Conservation (phyloP, 805 yeast species). For the Pichia heedii region DNA sequence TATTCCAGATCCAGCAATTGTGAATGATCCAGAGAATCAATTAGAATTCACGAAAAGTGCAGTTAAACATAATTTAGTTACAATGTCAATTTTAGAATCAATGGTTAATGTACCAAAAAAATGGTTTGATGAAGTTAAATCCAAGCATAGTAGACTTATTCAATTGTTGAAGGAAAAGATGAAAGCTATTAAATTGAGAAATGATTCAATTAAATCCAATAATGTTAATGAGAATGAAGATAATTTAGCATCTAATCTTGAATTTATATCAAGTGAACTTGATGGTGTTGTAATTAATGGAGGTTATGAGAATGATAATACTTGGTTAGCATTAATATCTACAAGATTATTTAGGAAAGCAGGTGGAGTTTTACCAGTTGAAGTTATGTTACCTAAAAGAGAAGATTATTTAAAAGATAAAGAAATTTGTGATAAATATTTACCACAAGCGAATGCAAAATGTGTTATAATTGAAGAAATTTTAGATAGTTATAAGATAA, state of each 20-base stretch:
- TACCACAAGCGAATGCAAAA: conserved; percentile 44
- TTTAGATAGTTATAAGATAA: conserved; percentile 18
- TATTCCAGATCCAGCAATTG: not conserved
- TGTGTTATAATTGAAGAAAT: conserved; percentile 49
- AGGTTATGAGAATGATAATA: conserved; percentile 41
- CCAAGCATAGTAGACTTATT: conserved; percentile 3
- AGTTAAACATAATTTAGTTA: not conserved
- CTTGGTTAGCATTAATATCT: conserved; percentile 51
- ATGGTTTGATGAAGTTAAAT: conserved; percentile 5
- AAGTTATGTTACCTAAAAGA: conserved; percentile 34
- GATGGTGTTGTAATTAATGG: conserved; percentile 61
- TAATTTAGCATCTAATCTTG: not conserved
- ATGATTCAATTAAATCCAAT: not conserved
- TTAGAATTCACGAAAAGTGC: conserved; percentile 1
- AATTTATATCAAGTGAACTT: conserved; percentile 26
- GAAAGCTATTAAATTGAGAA: not conserved
- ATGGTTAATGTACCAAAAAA: conserved; percentile 1
- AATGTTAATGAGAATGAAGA: too few relatives aligned
- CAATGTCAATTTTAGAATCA: conserved; percentile 1
- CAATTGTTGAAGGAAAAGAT: not conserved
- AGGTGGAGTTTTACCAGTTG: conserved; percentile 39
- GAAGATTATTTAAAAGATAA: conserved; percentile 32
- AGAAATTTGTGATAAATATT: conserved; percentile 38
- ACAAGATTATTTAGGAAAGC: conserved; percentile 40
- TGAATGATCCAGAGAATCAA: conserved; percentile 1